These are phyloP conservation scores for Dalbergia cultrata DNA, from an alignment of 306 rosid species.

Conservation along the genomic window DNA sequence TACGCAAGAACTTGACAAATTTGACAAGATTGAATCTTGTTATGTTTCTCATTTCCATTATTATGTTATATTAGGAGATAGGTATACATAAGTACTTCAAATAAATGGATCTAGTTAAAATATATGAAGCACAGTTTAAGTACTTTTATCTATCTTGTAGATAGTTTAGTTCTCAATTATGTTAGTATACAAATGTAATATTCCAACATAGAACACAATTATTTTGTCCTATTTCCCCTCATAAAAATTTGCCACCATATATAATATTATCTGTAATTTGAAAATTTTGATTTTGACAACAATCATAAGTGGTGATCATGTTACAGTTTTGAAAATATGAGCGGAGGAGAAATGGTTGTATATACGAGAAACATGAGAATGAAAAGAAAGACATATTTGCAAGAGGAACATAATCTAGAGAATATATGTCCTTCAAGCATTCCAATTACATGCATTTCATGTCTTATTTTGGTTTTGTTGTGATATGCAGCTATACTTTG, in stretches of 20 bases:
- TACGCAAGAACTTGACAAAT: not conserved
- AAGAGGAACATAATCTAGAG: not conserved
- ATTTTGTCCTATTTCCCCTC: no score
- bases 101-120: not conserved
- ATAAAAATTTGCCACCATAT: no score
- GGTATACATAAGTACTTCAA: not conserved
- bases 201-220: no score
- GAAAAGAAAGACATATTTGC: no score
- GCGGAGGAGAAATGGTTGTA: no score
- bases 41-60: no score
- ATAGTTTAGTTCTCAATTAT: not conserved
- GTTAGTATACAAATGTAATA: not conserved
- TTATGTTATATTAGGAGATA: no score
- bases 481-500: constrained; percentile 68
- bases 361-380: no score
- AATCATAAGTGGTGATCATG: no score
- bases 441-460: constrained; percentile 22
- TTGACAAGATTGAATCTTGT: not conserved
- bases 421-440: constrained; percentile 33
- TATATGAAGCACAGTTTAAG: not conserved
- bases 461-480: constrained; percentile 38
- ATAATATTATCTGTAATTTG: no score
- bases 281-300: no score
- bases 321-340: no score
- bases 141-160: not conserved